Evolutionary conservation across 495 filamentous ascomycete genomes (phyloP).

Genomic region (Opeltia flavorubescens): DNA sequence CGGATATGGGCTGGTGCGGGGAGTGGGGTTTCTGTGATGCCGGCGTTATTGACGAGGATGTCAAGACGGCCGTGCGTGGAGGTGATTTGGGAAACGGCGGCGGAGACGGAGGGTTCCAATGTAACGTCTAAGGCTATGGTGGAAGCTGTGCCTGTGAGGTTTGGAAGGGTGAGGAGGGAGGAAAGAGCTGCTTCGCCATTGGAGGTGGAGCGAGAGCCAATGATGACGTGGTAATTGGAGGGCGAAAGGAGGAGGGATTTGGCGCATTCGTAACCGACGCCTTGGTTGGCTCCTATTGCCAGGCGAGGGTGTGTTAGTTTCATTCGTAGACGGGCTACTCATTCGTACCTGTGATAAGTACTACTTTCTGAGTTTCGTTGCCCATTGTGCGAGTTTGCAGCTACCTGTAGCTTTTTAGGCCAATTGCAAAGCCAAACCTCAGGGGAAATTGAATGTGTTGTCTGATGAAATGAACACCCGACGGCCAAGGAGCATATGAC

Average conservation of each 20-base stretch:
- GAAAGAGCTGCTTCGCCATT: constrained; percentile 17
- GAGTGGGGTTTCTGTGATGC: constrained; percentile 5
- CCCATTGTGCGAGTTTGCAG: not conserved
- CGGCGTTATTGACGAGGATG: constrained; percentile 26
- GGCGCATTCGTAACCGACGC: not conserved
- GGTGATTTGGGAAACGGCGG: constrained; percentile 14
- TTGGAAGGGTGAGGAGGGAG: constrained; percentile 7
- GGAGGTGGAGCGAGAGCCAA: constrained; percentile 16
- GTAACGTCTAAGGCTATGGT: constrained; percentile 19
- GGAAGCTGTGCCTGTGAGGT: constrained; percentile 15
- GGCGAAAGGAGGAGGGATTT: constrained; percentile 1
- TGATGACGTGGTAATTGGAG: constrained; percentile 11
- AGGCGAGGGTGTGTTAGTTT: not conserved
- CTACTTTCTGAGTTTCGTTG: not conserved
- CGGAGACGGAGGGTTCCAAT: constrained; percentile 19
- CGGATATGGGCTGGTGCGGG: constrained; percentile 11
- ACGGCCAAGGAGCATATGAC: no score
- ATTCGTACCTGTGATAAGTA: not conserved
- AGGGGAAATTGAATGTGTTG: not conserved
- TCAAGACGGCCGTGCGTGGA: constrained; percentile 18
- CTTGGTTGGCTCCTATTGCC: constrained; percentile 1
- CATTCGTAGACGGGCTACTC: not conserved
- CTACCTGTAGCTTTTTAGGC: not conserved
- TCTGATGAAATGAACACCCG: no score
- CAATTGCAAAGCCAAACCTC: not conserved